A percentile compares a stretch with the other conserved stretches of the same genome.
These are phyloP conservation scores for Oryza coarctata DNA, from an alignment of 176 grass and related monocot genomes.

Conservation along the genomic window DNA sequence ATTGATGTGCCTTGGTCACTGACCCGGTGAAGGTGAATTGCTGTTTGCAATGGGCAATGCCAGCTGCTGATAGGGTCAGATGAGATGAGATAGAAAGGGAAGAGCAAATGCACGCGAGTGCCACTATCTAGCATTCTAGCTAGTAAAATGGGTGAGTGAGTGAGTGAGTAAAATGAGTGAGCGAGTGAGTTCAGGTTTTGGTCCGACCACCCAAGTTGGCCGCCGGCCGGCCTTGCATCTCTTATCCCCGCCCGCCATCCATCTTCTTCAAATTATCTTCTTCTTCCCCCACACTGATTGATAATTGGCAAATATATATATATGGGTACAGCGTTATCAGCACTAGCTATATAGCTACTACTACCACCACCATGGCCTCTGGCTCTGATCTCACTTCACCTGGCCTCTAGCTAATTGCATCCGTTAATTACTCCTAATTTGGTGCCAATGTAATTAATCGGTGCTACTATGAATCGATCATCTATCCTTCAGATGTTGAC, in stretches of 20 bases:
- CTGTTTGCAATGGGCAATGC: not conserved
- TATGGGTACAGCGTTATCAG: conserved; percentile 41
- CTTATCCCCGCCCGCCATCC: conserved; percentile 17
- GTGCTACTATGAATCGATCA: too few species aligned
- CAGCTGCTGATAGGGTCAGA: not conserved
- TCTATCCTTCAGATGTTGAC: too few species aligned
- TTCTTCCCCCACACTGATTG: not conserved
- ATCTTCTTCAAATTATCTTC: not conserved
- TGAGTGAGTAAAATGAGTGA: not conserved
- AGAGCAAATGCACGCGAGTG: not conserved
- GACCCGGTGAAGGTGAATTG: not conserved
- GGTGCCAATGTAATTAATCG: too few species aligned
- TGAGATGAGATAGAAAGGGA: conserved; percentile 45
- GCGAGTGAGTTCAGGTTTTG: not conserved
- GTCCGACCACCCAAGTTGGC: conserved; percentile 48
- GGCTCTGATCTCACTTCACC: too few species aligned
- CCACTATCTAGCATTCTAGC: conserved; percentile 2
- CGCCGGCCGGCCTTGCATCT: not conserved
- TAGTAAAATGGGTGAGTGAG: too few species aligned
- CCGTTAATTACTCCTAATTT: too few species aligned
- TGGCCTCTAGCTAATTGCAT: too few species aligned
- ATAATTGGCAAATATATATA: conserved; percentile 3
- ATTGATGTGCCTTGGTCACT: not conserved
- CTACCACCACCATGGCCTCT: not conserved
- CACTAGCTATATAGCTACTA: not conserved